Percentiles rank a stretch among this genome's conserved stretches.
Evolutionary conservation across 768 basidiomycete species (phyloP).

Genomic region (Termitomyces sp.): DNA sequence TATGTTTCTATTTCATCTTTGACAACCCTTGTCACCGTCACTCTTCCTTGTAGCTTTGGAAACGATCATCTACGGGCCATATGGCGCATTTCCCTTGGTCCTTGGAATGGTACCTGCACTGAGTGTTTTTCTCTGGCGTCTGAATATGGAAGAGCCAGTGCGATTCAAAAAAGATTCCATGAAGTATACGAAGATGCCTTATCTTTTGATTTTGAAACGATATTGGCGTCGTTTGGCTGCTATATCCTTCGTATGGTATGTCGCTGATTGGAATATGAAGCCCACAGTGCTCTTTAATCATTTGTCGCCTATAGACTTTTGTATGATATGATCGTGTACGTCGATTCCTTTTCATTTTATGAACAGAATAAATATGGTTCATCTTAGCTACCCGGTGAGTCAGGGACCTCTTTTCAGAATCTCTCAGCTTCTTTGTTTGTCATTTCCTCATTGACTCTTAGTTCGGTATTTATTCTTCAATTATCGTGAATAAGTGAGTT

Average conservation of each 20-base stretch:
- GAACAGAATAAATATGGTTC: background rate
- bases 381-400: conserved; percentile 55
- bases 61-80: conserved; percentile 73
- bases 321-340: conserved; percentile 74
- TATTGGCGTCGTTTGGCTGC: conserved; percentile 73
- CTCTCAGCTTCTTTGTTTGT: background rate
- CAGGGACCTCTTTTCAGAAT: background rate
- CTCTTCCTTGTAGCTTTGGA: conserved; percentile 50
- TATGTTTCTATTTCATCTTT: background rate
- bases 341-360: conserved; percentile 5
- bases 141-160: conserved; percentile 75
- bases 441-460: conserved; percentile 13
- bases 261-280: conserved; percentile 1
- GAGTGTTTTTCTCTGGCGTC: conserved; percentile 78
- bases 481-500: conserved; percentile 57
- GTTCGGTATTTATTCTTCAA: conserved; percentile 79
- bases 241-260: conserved; percentile 69
- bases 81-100: conserved; percentile 82
- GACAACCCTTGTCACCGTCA: background rate
- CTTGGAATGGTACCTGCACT: conserved; percentile 76
- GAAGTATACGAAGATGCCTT: conserved; percentile 68
- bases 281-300: background rate
- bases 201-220: conserved; percentile 64
- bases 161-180: conserved; percentile 74
- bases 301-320: conserved; percentile 42